phyloP scores from a whole-genome alignment of 176 grass and related monocot genomes.

The Hordeum marinum region DNA sequence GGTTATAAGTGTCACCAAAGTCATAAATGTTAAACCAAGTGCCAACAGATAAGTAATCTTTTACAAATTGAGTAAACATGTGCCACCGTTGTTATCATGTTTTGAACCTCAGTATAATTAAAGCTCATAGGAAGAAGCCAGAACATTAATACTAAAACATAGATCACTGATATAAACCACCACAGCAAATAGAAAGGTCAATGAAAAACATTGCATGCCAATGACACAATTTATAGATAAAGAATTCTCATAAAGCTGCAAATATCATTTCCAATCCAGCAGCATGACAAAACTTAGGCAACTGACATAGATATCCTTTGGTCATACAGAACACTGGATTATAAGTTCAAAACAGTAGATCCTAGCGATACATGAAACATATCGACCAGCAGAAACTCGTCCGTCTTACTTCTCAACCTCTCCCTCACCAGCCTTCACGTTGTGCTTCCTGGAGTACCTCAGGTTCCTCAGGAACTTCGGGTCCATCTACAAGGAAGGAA shows the following conservation, averaged over 20 bases:
- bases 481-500: constrained; percentile 45
- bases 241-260: constrained; percentile 5
- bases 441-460: constrained; percentile 78
- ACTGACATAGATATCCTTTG: background rate
- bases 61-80: no score
- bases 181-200: no score
- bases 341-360: constrained; percentile 24
- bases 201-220: background rate
- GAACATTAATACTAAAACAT: no score
- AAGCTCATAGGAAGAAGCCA: no score
- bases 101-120: no score
- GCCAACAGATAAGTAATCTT: no score
- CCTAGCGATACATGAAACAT: constrained; percentile 19
- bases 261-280: constrained; percentile 19
- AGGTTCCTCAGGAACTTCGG: constrained; percentile 71
- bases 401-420: constrained; percentile 39
- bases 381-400: background rate
- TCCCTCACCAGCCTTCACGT: constrained; percentile 35
- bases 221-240: background rate
- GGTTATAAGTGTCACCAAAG: no score
- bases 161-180: no score
- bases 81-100: no score
- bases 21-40: no score
- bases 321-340: constrained; percentile 4
- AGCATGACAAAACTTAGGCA: constrained; percentile 7